Base-by-base conservation (phyloP, 1,284 basidiomycete genomes). In the Pseudozyma pruni region DNA sequence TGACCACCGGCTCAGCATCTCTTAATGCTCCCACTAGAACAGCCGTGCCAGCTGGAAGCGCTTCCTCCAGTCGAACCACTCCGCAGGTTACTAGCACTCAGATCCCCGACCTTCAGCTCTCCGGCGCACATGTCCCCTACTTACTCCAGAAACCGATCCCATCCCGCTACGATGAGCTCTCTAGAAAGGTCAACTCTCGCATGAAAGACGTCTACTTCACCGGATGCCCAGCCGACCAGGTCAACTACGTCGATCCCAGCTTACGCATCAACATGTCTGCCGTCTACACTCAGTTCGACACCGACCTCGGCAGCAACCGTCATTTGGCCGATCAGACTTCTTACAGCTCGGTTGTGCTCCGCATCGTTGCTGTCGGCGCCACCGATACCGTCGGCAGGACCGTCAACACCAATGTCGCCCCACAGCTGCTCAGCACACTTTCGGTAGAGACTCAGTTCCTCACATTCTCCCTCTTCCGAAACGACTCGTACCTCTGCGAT, bases 231-330 rank as follows among this genome's bases (percentile, higher is more conserved):
- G 56, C 59, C 22, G 60, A 63, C 37, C 43, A 51, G 22, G 52
- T 58, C 32, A 54, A 71, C 32, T 61, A 71, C 23, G 66, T 69
- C 35, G 70, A 71, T 25, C 27, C 76, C 10, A 46, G 59, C 16
- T 29, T 57, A 20, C 59, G 75, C n/a, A 46, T 79, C 76, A 80
- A 80, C 63, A 57, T 80, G 45, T 77, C 76, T n/a, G 66, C 76
- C 38, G 68, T 80, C 20, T 80, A 77, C 40, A 61, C 68, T 34
- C 78, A 80, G 31, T 70, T 77, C 58, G 76, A 80, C 20, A 25
- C 61, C 37, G 52, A 49, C 13, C 53, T 55, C 32, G 41, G 29
- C 41, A 49, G 45, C 32, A 29, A 25, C n/a, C 29, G 34, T 27
- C 43, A 62, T 13, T 60, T 72, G 19, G 37, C 64, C 11, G 33